Evolutionary conservation across 179 eudicot genomes (phyloP), one percentile per base, ranked within the genome.

Genomic region (Silene coronaria): DNA sequence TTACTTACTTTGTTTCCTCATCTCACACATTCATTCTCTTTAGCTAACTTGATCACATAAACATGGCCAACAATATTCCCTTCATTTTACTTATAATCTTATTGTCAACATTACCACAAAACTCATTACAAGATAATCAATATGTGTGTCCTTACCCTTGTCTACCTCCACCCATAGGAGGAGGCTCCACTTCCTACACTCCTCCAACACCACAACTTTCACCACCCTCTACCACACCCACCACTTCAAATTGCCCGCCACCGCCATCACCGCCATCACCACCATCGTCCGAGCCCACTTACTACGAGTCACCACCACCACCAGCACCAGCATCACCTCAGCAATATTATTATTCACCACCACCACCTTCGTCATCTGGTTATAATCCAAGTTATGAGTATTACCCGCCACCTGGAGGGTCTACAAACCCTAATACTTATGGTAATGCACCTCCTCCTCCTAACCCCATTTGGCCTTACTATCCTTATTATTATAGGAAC

Each of bases 141-240:
- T 78, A 82, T 75, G 84, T 78, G 4, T 82, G 84, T 12, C 81
- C 84, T 64, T 82, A 82, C 65, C 84, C 84, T 46, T 82, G 84
- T 48, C 74, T 82, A 55, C 84, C 84, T 32, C 84, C 82, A 16
- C 84, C 84, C 3, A 82, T 71, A 30, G 61, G 53, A 0, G 74
- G 70, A 2, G 74, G 70, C 2, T 28, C 71, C 53, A 17, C 71
- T 7, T 58, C 71, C 8, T 58, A 67, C 74, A 11, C 68, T 6
- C 21, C 75, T 7, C 66, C 71, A 32, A 75, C 79, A 53, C 73
- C 75, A n/a, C 70, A 69, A 48, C 17, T 74, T 13, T 34, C 75
- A n/a, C 70, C 74, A 48, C 17, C 79, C 19, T 34, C 80, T 1
- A 58, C 72, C 9, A 6, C 65, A 38, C 28, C 72, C 32, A 67